Evolutionary conservation across 345 rosid species (phyloP), one percentile per base, ranked within the genome.

Genomic region (Arabis hirsuta): DNA sequence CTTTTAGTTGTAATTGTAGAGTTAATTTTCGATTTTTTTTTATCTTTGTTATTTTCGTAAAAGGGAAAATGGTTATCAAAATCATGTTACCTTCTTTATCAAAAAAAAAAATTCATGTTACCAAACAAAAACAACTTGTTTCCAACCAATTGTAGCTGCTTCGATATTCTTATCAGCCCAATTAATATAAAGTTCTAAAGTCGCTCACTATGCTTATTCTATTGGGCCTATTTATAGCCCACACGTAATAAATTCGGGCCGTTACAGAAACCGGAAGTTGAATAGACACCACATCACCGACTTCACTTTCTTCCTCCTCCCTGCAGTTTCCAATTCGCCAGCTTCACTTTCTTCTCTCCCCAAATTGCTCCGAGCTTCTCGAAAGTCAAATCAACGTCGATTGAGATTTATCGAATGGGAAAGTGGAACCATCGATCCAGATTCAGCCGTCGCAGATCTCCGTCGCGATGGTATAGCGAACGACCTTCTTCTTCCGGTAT

Each of bases 401-500:
- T 66, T 42, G 54, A 32, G 13, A 60, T 45, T 63, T 50, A 24
- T 52, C 41, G 3, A 27, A 76, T 76, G 80, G 76, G 76, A 14
- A 76, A 71, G 47, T 76, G 80, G 80, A 38, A 59, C 12, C 55
- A 65, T 7, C 61, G 80, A 34, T 60, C 80, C 38, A 71, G 72
- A 71, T 58, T 24, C 52, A 16, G 27, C 42, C 80, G 76, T 64
- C 72, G 72, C 19, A 64, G 80, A 57, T 76, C 76, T 43, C 80
- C 80, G 9, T 45, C 19, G 67, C 62, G 80, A 43, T 76, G 80
- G 80, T 76, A 71, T 36, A 70, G 67, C 68, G 76, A 51, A 2
- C 39, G 67, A 7, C 69, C 19, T 52, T 65, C 58, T 61, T 38
- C 42, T 42, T 46, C 71, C 31, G 74, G 74, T 69, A 69, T 59